Conservation (phyloP, 306 rosid genomes). For the Vachellia pachyceras region DNA sequence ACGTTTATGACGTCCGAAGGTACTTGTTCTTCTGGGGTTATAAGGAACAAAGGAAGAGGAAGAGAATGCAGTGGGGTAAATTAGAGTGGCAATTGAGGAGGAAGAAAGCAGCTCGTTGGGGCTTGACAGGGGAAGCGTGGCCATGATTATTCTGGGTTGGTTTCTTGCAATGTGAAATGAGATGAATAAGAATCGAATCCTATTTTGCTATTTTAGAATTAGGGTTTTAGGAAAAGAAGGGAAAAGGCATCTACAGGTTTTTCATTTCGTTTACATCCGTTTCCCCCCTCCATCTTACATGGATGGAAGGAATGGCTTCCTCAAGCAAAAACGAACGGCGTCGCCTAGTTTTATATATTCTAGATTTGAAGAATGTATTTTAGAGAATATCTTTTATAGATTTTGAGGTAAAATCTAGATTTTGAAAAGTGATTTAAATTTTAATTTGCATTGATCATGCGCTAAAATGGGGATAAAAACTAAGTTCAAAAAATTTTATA, state of each 20-base stretch:
- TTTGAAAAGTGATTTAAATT: too few species aligned
- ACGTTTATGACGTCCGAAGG: constrained; percentile 33
- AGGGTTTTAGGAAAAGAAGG: constrained; percentile 2
- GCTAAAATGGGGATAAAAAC: too few species aligned
- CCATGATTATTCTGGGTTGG: constrained; percentile 43
- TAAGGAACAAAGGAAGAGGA: constrained; percentile 43
- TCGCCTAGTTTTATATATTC: too few species aligned
- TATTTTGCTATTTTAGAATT: background rate
- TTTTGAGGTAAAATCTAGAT: too few species aligned
- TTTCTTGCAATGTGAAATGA: background rate
- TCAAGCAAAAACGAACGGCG: background rate
- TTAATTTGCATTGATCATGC: too few species aligned
- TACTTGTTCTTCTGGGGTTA: constrained; percentile 39
- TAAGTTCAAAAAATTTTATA: too few species aligned
- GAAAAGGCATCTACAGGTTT: background rate
- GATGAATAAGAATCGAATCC: background rate
- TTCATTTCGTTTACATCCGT: background rate
- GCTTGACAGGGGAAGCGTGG: constrained; percentile 53
- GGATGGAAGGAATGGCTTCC: background rate
- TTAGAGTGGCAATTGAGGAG: constrained; percentile 44
- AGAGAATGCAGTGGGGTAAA: constrained; percentile 42
- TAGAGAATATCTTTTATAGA: too few species aligned
- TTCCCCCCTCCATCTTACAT: background rate
- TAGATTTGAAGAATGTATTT: too few species aligned
- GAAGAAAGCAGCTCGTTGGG: constrained; percentile 57